A percentile compares a stretch with the other conserved stretches of the same genome.
Evolutionary conservation across 2,329 filamentous ascomycete species (phyloP).

Genomic region (Hymenoscyphus scutula): DNA sequence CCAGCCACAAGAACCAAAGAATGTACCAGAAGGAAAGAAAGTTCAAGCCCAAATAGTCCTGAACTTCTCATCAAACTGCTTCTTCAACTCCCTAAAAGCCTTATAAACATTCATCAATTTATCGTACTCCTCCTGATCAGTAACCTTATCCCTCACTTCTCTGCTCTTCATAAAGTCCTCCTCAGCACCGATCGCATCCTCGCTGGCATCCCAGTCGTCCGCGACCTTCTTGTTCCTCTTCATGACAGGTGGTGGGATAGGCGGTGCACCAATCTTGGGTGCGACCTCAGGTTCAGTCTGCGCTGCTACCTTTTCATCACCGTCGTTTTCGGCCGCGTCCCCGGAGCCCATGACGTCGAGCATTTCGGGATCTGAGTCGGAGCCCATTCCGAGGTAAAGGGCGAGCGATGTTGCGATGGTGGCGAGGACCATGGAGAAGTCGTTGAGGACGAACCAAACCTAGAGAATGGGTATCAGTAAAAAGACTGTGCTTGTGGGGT

Average conservation of each 20-base stretch:
- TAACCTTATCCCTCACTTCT: constrained; percentile 33
- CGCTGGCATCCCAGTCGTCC: constrained; percentile 50
- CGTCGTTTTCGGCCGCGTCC: constrained; percentile 46
- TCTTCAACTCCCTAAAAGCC: constrained; percentile 56
- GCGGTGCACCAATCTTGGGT: constrained; percentile 6
- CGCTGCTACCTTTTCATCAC: constrained; percentile 36
- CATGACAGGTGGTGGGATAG: constrained; percentile 16
- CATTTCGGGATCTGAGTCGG: constrained; percentile 46
- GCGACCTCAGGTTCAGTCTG: constrained; percentile 20
- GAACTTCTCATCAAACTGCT: constrained; percentile 64
- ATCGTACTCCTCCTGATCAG: constrained; percentile 41
- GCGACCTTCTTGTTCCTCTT: constrained; percentile 39
- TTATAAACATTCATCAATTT: constrained; percentile 55
- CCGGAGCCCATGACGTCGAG: constrained; percentile 47
- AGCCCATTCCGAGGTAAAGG: constrained; percentile 53
- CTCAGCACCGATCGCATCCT: constrained; percentile 40
- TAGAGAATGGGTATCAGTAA: constrained; percentile 17
- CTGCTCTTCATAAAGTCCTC: constrained; percentile 35
- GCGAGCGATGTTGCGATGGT: constrained; percentile 68
- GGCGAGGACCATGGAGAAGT: constrained; percentile 62
- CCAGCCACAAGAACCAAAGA: too few species aligned
- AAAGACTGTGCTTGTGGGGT: not conserved
- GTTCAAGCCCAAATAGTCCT: constrained; percentile 32
- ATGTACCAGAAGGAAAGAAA: not conserved
- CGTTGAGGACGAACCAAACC: constrained; percentile 71